phyloP scores from a whole-genome alignment of 2,329 filamentous ascomycete species.

The Paraphoma chrysanthemicola region DNA sequence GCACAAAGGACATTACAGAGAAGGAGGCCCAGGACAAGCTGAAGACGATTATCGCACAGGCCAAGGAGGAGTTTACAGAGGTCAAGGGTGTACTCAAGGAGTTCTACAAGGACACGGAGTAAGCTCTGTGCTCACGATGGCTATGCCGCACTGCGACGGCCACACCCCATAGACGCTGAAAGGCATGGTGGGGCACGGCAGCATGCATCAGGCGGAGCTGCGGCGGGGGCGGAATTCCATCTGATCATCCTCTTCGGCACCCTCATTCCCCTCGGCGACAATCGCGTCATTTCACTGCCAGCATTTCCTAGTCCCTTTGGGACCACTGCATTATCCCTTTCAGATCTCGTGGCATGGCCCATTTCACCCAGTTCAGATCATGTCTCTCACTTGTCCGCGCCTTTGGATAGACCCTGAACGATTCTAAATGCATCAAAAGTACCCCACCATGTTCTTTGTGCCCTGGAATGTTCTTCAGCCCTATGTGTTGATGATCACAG shows the following conservation, averaged over 20 bases:
- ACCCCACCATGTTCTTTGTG: slow-evolving; percentile 1
- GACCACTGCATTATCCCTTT: not conserved
- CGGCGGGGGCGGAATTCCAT: not conserved
- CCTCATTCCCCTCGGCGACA: not conserved
- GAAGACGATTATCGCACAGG: slow-evolving; percentile 70
- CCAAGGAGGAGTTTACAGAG: slow-evolving; percentile 78
- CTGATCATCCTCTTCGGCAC: not conserved
- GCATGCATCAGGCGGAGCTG: slow-evolving; percentile 3
- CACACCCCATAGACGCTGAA: not conserved
- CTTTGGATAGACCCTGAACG: slow-evolving; percentile 9
- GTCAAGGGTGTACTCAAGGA: slow-evolving; percentile 73
- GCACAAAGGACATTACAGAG: slow-evolving; percentile 70
- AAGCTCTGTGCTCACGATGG: not conserved
- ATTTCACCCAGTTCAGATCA: slow-evolving; percentile 13
- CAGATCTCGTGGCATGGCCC: not conserved
- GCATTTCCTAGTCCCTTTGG: not conserved
- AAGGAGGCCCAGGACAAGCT: slow-evolving; percentile 72
- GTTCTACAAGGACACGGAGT: slow-evolving; percentile 67
- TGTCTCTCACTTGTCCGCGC: slow-evolving; percentile 4
- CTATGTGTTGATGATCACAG: slow-evolving; percentile 11
- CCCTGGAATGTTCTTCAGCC: slow-evolving; percentile 21
- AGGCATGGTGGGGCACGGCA: not conserved
- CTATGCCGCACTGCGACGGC: not conserved
- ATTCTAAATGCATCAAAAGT: slow-evolving; percentile 6
- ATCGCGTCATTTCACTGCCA: not conserved